phyloP scores from a whole-genome alignment of 2,329 filamentous ascomycete genomes.

The Sarocladiaceae sp. region DNA sequence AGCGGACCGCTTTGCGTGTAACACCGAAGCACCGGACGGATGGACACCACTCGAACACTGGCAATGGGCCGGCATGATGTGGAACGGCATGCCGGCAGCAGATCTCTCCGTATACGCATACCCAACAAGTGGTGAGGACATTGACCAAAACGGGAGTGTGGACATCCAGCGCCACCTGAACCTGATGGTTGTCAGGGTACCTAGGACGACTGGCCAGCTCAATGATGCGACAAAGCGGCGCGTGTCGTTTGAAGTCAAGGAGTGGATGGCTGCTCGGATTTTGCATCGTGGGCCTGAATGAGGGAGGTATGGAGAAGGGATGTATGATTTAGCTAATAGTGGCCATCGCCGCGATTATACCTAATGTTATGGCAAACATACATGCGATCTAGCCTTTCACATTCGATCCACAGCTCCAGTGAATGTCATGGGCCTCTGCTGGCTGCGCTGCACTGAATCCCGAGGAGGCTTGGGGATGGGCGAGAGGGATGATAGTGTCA shows the following conservation, averaged over 20 bases:
- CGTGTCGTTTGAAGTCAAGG: constrained; percentile 79
- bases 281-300: constrained; percentile 26
- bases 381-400: no score
- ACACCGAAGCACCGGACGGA: constrained; percentile 59
- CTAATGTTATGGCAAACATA: no score
- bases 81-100: constrained; percentile 77
- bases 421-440: no score
- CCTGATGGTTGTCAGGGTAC: constrained; percentile 49
- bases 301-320: no score
- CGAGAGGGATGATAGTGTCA: no score
- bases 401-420: no score
- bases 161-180: constrained; percentile 48
- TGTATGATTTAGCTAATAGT: no score
- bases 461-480: no score
- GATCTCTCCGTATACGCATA: constrained; percentile 71
- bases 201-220: constrained; percentile 34
- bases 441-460: no score
- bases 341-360: no score
- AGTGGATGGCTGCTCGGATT: constrained; percentile 59
- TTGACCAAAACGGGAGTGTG: constrained; percentile 38
- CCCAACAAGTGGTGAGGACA: constrained; percentile 27
- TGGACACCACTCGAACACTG: constrained; percentile 87
- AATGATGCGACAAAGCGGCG: constrained; percentile 67
- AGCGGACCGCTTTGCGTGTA: constrained; percentile 67
- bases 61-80: constrained; percentile 94